Conservation (phyloP, 805 yeast genomes). For the Wickerhamiella azymoides region DNA sequence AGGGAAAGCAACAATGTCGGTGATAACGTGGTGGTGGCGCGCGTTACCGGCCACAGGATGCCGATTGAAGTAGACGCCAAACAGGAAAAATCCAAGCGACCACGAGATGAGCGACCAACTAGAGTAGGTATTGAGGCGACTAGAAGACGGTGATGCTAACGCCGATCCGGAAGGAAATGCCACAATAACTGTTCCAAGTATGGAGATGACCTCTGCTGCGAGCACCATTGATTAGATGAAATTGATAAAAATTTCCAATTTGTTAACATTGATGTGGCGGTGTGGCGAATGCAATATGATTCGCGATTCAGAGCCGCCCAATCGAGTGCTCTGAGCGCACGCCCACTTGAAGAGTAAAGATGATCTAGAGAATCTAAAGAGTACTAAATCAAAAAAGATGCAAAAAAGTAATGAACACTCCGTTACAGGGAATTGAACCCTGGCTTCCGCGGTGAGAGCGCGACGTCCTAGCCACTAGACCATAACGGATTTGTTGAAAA, state of each 20-base stretch:
- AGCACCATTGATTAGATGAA: not conserved
- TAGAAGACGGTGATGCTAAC: not conserved
- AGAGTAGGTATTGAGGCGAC: not conserved
- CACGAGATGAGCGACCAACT: not conserved
- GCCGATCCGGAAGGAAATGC: not conserved
- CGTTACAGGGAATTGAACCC: no score
- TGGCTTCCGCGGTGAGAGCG: no score
- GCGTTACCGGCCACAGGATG: slow-evolving; percentile 1
- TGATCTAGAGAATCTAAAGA: no score
- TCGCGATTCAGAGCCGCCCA: no score
- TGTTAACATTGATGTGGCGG: not conserved
- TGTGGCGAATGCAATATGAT: not conserved
- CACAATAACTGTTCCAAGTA: not conserved
- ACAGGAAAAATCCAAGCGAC: slow-evolving; percentile 3
- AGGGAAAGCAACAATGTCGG: slow-evolving; percentile 5
- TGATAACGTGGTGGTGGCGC: slow-evolving; percentile 8
- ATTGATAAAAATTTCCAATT: not conserved
- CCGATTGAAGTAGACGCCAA: slow-evolving; percentile 6
- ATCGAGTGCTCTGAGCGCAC: no score
- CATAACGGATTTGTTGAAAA: no score
- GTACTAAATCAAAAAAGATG: no score
- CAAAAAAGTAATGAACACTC: no score
- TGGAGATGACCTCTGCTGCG: slow-evolving; percentile 4
- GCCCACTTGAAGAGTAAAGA: no score
- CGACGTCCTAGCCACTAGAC: no score